Evolutionary conservation across 1,284 basidiomycete genomes (phyloP).

Genomic region (Heterobasidion irregulare): DNA sequence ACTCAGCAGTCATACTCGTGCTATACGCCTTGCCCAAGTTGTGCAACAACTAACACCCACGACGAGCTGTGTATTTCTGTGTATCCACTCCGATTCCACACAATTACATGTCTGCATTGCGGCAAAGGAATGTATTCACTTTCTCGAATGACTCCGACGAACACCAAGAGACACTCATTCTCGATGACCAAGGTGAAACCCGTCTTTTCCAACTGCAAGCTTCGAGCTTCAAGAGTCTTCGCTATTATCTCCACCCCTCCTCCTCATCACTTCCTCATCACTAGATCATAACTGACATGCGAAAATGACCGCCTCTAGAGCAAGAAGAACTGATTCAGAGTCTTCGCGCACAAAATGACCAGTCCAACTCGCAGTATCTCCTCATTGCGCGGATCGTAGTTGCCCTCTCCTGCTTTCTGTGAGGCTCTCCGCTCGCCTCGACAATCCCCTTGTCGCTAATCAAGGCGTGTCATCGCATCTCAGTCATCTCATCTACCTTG

Average conservation of each 20-base stretch:
- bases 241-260: too few relatives aligned
- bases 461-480: background rate
- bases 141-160: conserved; percentile 2
- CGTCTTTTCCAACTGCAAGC: background rate
- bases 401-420: conserved; percentile 37
- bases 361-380: conserved; percentile 29
- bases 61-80: background rate
- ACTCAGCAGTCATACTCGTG: background rate
- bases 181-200: conserved; percentile 9
- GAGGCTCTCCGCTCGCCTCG: conserved; percentile 13
- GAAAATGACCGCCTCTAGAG: conserved; percentile 25
- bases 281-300: too few relatives aligned
- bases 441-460: background rate
- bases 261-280: too few relatives aligned
- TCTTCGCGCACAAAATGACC: conserved; percentile 30
- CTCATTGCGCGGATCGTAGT: conserved; percentile 29
- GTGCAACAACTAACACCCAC: too few relatives aligned
- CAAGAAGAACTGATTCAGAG: conserved; percentile 40
- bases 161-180: background rate
- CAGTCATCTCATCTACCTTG: background rate
- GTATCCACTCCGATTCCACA: background rate
- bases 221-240: too few relatives aligned
- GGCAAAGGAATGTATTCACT: conserved; percentile 7
- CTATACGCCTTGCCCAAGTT: too few relatives aligned
- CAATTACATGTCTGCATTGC: background rate